These are phyloP conservation scores for Stereocaulon alpinum DNA, from an alignment of 495 filamentous ascomycete species.

Conservation along the genomic window DNA sequence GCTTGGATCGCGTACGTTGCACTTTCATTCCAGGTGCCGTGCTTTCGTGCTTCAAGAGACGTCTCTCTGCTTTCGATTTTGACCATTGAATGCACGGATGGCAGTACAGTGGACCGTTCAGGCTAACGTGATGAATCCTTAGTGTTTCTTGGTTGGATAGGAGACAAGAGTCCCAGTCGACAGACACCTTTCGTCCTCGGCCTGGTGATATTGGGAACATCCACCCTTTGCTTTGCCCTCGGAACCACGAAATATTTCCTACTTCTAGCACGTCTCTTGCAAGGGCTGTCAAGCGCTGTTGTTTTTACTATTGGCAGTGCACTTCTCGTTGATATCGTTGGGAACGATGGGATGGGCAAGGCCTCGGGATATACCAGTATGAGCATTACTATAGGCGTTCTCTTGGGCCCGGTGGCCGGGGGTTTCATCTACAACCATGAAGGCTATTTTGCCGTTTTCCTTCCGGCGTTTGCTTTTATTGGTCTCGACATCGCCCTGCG, in stretches of 20 bases:
- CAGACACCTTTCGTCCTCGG: constrained; percentile 39
- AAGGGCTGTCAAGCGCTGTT: constrained; percentile 38
- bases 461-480: too few species aligned
- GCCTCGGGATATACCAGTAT: constrained; percentile 15
- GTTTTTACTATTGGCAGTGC: constrained; percentile 41
- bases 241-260: constrained; percentile 34
- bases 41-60: too few species aligned
- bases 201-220: constrained; percentile 30
- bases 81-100: too few species aligned
- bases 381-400: neutral
- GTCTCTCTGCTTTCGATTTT: too few species aligned
- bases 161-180: constrained; percentile 35
- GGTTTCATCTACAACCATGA: too few species aligned
- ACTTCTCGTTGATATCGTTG: constrained; percentile 36
- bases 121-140: too few species aligned
- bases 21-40: too few species aligned
- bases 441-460: too few species aligned
- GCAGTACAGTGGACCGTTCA: too few species aligned
- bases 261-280: constrained; percentile 37
- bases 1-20: constrained; percentile 39
- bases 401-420: constrained; percentile 7
- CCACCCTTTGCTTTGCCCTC: constrained; percentile 37
- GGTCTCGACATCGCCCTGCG: too few species aligned
- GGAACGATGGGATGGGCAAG: constrained; percentile 35
- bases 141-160: constrained; percentile 28